Conservation (phyloP, 2,329 filamentous ascomycete species). For the Aurifilum marmelostoma region DNA sequence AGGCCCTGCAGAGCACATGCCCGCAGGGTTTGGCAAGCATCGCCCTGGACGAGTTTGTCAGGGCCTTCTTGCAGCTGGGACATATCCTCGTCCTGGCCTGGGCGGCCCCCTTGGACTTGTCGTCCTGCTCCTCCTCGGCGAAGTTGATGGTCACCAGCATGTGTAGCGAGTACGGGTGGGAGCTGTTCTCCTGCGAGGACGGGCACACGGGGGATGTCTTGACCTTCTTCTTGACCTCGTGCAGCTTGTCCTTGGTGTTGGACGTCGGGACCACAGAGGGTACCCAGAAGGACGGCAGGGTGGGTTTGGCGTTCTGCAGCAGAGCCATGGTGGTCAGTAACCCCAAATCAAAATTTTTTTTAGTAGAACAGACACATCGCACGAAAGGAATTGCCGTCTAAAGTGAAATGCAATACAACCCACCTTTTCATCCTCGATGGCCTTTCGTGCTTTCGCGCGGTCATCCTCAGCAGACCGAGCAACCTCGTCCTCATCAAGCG, state of each 20-base stretch:
- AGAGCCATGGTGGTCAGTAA: too few relatives aligned
- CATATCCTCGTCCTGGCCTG: conserved; percentile 60
- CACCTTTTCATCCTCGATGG: conserved; percentile 74
- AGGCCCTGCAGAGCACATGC: conserved; percentile 86
- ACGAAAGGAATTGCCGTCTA: too few relatives aligned
- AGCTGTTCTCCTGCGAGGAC: conserved; percentile 65
- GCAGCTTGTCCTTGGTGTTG: conserved; percentile 59
- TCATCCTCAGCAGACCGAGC: conserved; percentile 71
- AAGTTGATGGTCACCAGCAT: conserved; percentile 77
- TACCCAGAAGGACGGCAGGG: conserved; percentile 89
- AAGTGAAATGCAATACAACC: too few relatives aligned
- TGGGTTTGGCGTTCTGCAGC: conserved; percentile 61
- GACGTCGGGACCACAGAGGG: conserved; percentile 77
- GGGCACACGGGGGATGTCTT: conserved; percentile 79
- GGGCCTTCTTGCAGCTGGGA: conserved; percentile 80
- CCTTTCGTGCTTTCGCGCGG: conserved; percentile 68
- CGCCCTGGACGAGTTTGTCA: conserved; percentile 82
- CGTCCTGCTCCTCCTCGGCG: conserved; percentile 59
- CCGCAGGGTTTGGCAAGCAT: conserved; percentile 86
- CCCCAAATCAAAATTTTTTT: too few relatives aligned
- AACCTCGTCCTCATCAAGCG: conserved; percentile 78
- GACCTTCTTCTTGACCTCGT: conserved; percentile 59
- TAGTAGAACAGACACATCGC: conserved; percentile 11
- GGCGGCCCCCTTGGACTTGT: conserved; percentile 49
- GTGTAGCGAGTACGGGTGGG: conserved; percentile 79